Conservation (phyloP, 768 basidiomycete species). For the Leccinum boreale region DNA sequence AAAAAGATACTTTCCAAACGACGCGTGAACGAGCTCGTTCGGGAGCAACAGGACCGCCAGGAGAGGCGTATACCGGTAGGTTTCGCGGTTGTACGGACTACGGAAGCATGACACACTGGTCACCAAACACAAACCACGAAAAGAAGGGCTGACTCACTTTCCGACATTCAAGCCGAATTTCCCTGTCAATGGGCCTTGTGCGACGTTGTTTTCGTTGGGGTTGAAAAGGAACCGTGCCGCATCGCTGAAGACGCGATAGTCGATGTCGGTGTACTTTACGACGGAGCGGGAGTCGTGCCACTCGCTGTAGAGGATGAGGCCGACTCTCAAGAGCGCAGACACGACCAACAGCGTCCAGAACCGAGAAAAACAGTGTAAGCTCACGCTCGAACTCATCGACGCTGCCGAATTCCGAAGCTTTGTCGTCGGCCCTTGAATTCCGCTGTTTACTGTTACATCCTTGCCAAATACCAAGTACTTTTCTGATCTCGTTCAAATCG, state of each 20-base stretch:
- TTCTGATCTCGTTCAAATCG: not conserved
- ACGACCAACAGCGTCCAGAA: slow-evolving; percentile 52
- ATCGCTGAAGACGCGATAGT: slow-evolving; percentile 94
- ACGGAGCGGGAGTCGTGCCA: slow-evolving; percentile 82
- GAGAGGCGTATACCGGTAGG: slow-evolving; percentile 95
- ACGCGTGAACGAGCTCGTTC: slow-evolving; percentile 74
- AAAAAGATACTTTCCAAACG: slow-evolving; percentile 91
- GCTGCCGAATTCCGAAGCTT: not conserved
- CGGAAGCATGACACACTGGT: slow-evolving; percentile 3
- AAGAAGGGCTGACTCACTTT: slow-evolving; percentile 55
- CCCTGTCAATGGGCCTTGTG: slow-evolving; percentile 56
- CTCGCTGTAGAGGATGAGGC: slow-evolving; percentile 80
- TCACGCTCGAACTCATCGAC: slow-evolving; percentile 2
- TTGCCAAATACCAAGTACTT: not conserved
- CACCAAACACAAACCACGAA: not conserved
- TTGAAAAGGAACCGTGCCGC: slow-evolving; percentile 70
- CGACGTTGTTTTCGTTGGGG: slow-evolving; percentile 48
- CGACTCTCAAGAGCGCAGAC: slow-evolving; percentile 59
- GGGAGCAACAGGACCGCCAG: slow-evolving; percentile 81
- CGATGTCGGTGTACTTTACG: slow-evolving; percentile 97
- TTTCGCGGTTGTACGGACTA: slow-evolving; percentile 88
- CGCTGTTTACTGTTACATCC: no score
- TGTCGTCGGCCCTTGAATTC: not conserved
- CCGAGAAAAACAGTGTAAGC: slow-evolving; percentile 24
- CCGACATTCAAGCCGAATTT: slow-evolving; percentile 49